Conservation (phyloP, 805 yeast species). For the Nematodospora valgi region DNA sequence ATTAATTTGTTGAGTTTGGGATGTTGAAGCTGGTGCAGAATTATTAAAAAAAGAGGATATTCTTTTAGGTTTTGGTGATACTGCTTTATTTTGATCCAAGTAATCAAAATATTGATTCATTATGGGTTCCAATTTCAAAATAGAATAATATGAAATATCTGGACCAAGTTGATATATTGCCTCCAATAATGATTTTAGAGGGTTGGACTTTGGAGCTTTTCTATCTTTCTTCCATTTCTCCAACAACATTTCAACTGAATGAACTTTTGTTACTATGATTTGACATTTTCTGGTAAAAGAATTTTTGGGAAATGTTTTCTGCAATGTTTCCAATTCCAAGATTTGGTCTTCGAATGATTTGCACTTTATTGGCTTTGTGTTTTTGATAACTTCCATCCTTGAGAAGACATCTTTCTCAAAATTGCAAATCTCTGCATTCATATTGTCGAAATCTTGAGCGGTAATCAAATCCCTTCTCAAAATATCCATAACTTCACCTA, state of each 20-base stretch:
- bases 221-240: constrained; percentile 4
- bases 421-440: constrained; percentile 4
- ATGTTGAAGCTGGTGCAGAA: neutral
- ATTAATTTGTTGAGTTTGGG: neutral
- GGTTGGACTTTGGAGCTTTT: neutral
- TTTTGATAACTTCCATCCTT: neutral
- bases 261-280: constrained; percentile 1
- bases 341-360: constrained; percentile 6
- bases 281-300: constrained; percentile 6
- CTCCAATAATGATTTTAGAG: constrained; percentile 5
- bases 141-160: neutral
- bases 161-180: constrained; percentile 6
- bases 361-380: neutral
- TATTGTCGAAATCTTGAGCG: neutral
- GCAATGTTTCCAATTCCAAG: neutral
- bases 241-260: neutral
- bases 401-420: neutral
- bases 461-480: neutral
- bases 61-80: neutral
- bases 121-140: constrained; percentile 4
- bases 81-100: neutral
- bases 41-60: neutral
- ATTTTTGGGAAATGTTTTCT: neutral
- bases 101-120: constrained; percentile 2
- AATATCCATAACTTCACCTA: constrained; percentile 7